These are phyloP conservation scores for Podila verticillata DNA, from an alignment of 192 early-diverging fungal species.

Conservation along the genomic window DNA sequence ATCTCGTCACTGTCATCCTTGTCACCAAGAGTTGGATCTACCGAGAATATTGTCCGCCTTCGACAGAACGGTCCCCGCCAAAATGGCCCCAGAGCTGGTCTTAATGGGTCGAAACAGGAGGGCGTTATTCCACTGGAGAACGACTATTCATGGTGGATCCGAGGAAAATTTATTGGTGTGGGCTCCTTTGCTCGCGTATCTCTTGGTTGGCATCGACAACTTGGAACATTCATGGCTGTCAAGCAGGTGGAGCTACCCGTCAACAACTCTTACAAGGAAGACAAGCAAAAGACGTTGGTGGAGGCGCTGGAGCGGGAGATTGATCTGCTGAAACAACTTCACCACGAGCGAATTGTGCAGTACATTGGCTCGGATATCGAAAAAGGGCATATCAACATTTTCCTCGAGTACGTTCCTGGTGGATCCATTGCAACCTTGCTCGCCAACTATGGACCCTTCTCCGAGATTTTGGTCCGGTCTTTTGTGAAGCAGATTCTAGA, in stretches of 20 bases:
- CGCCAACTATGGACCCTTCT: slow-evolving; percentile 88
- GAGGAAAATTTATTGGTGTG: slow-evolving; percentile 90
- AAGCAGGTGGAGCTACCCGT: slow-evolving; percentile 92
- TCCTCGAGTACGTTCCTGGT: slow-evolving; percentile 97
- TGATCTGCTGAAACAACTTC: slow-evolving; percentile 86
- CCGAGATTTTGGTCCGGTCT: slow-evolving; percentile 81
- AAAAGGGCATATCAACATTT: slow-evolving; percentile 92
- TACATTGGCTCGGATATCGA: slow-evolving; percentile 79
- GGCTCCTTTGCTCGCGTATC: slow-evolving; percentile 98
- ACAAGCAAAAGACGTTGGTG: slow-evolving; percentile 79
- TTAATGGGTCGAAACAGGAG: slow-evolving; percentile 3
- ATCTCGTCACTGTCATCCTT: slow-evolving; percentile 22
- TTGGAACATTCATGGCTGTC: slow-evolving; percentile 94
- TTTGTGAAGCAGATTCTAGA: slow-evolving; percentile 92
- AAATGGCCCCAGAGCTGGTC: slow-evolving; percentile 1
- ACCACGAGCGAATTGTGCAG: slow-evolving; percentile 96
- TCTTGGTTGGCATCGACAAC: slow-evolving; percentile 87
- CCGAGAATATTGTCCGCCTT: slow-evolving; percentile 17
- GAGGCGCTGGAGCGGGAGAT: slow-evolving; percentile 93
- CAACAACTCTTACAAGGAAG: slow-evolving; percentile 73
- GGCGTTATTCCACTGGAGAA: slow-evolving; percentile 33
- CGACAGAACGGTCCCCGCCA: slow-evolving; percentile 11
- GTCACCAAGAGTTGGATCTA: slow-evolving; percentile 2
- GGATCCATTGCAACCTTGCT: slow-evolving; percentile 92
- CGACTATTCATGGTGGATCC: slow-evolving; percentile 74